These are phyloP conservation scores for Sarocladium kiliense DNA, from an alignment of 2,329 filamentous ascomycete genomes.

Conservation along the genomic window DNA sequence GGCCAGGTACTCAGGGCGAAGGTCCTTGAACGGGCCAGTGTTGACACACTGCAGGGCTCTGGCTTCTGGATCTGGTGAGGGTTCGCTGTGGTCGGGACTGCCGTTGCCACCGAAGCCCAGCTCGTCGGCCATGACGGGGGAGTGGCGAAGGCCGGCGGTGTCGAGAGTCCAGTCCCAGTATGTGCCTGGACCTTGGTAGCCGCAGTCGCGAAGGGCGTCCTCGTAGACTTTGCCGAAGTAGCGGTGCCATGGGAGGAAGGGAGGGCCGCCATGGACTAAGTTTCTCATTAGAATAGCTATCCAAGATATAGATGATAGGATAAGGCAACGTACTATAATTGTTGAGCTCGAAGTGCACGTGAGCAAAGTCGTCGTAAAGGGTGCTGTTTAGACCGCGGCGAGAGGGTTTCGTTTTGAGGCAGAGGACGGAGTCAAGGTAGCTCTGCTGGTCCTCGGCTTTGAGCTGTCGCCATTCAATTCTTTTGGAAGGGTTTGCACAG, in stretches of 20 bases:
- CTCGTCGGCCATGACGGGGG: constrained; percentile 17
- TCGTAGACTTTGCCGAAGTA: constrained; percentile 28
- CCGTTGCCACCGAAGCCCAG: constrained; percentile 27
- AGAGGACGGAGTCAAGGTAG: constrained; percentile 24
- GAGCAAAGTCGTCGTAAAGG: constrained; percentile 26
- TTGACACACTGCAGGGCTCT: constrained; percentile 10
- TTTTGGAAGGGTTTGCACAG: constrained; percentile 2
- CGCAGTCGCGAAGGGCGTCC: constrained; percentile 20
- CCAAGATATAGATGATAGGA: too few relatives aligned
- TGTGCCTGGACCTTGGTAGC: constrained; percentile 15
- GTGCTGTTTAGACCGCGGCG: constrained; percentile 17
- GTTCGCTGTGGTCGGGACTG: constrained; percentile 6
- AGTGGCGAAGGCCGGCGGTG: constrained; percentile 16
- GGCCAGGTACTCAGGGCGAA: constrained; percentile 15
- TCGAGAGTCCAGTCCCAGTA: constrained; percentile 33
- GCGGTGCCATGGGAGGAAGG: constrained; percentile 30
- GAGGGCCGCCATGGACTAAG: constrained; percentile 13
- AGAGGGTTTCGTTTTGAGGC: constrained; percentile 21
- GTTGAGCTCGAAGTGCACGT: constrained; percentile 5
- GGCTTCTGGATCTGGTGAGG: constrained; percentile 8
- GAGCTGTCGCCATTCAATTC: constrained; percentile 11
- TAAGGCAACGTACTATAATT: constrained; percentile 12
- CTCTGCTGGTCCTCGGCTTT: constrained; percentile 8
- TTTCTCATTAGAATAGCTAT: neutral
- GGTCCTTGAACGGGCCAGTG: constrained; percentile 20